Percentiles rank a stretch among this genome's conserved stretches.
These are phyloP conservation scores for Chaetomium cochliodes DNA, from an alignment of 495 filamentous ascomycete species.

Conservation along the genomic window DNA sequence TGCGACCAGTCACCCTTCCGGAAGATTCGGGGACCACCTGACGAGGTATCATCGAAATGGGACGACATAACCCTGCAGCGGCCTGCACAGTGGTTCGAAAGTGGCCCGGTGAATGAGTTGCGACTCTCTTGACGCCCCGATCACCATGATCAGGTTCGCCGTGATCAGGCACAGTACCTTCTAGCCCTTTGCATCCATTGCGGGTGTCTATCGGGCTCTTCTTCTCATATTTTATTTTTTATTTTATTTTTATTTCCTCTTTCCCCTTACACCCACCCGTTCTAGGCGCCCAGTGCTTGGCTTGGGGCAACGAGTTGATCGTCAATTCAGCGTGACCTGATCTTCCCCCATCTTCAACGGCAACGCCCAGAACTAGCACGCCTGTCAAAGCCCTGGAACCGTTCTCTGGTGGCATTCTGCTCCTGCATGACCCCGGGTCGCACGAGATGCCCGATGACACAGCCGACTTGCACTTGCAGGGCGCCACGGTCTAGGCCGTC, in stretches of 20 bases:
- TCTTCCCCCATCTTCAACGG: constrained; percentile 3
- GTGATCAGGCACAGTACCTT: too few relatives aligned
- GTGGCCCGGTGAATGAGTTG: too few relatives aligned
- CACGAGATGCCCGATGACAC: constrained; percentile 31
- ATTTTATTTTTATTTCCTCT: background rate
- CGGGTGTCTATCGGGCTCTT: too few relatives aligned
- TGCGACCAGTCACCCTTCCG: constrained; percentile 1
- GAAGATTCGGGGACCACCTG: constrained; percentile 1
- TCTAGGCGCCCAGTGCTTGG: background rate
- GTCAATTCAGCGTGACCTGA: constrained; percentile 11
- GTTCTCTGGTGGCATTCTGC: constrained; percentile 25
- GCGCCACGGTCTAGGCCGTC: constrained; percentile 2
- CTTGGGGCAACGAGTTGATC: constrained; percentile 4
- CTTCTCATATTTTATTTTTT: background rate
- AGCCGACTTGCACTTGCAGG: constrained; percentile 15
- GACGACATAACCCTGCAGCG: background rate
- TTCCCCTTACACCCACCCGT: too few relatives aligned
- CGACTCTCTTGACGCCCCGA: too few relatives aligned
- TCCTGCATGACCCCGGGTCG: constrained; percentile 31
- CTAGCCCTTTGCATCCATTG: too few relatives aligned
- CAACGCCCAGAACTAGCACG: background rate
- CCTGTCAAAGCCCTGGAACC: constrained; percentile 22
- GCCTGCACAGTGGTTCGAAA: background rate
- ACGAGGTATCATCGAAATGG: constrained; percentile 1
- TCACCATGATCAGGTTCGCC: too few relatives aligned